Evolutionary conservation across 23 red algal species (phyloP).

Genomic region (Gracilaria gracilis): DNA sequence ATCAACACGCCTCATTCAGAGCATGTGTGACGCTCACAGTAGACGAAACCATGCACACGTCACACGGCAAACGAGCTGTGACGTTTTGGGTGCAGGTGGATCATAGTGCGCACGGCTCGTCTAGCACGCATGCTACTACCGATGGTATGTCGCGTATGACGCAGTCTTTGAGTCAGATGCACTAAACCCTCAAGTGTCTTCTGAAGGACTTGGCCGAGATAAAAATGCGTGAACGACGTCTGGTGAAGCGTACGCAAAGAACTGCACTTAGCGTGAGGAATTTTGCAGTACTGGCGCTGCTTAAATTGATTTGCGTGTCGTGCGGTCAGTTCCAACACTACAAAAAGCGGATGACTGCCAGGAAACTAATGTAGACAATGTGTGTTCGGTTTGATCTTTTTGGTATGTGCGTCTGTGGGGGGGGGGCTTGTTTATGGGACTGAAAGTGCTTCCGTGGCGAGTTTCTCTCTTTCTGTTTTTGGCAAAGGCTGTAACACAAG

Average conservation of each 20-base stretch:
- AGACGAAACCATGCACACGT: slow-evolving; percentile 12
- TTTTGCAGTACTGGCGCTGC: slow-evolving; percentile 23
- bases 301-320: not conserved
- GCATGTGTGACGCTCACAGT: slow-evolving; percentile 48
- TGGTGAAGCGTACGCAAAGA: slow-evolving; percentile 33
- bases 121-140: not conserved
- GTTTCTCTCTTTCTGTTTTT: slow-evolving; percentile 26
- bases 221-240: slow-evolving; percentile 46
- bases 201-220: slow-evolving; percentile 29
- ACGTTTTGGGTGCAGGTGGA: slow-evolving; percentile 49
- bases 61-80: slow-evolving; percentile 25
- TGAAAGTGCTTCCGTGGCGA: not conserved
- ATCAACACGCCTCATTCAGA: not conserved
- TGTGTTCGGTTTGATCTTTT: too few relatives aligned
- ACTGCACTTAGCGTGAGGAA: slow-evolving; percentile 18
- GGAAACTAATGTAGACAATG: slow-evolving; percentile 61
- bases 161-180: slow-evolving; percentile 12
- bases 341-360: slow-evolving; percentile 53
- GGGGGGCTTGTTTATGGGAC: not conserved
- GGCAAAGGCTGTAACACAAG: slow-evolving; percentile 44
- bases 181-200: slow-evolving; percentile 37
- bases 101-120: not conserved
- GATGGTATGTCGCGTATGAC: not conserved
- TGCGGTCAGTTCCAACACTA: slow-evolving; percentile 42
- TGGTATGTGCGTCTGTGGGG: too few relatives aligned